Conservation (phyloP, 345 rosid genomes). For the Eutrema japonicum region DNA sequence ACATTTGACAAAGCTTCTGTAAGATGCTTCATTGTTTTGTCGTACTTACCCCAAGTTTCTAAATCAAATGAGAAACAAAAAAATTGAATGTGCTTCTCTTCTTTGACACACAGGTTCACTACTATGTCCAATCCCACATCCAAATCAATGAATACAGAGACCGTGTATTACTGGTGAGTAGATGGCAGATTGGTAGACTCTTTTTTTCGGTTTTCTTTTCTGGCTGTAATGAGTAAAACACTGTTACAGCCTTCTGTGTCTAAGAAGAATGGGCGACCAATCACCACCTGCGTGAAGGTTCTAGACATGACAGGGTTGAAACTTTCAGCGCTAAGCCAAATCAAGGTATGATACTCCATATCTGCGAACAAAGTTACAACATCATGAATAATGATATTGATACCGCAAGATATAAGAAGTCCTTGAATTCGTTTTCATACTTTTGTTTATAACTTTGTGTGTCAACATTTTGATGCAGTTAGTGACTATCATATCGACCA, state of each 20-base stretch:
- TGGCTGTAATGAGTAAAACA: constrained; percentile 24
- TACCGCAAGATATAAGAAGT: background rate
- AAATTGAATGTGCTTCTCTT: constrained; percentile 3
- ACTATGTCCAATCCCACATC: constrained; percentile 91
- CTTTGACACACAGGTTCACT: constrained; percentile 64
- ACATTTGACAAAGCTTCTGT: constrained; percentile 94
- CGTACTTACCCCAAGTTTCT: background rate
- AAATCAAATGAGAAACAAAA: constrained; percentile 7
- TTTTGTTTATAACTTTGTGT: background rate
- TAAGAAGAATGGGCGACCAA: constrained; percentile 71
- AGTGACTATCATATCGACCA: constrained; percentile 75
- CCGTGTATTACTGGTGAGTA: constrained; percentile 79
- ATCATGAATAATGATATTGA: background rate
- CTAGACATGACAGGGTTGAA: constrained; percentile 93
- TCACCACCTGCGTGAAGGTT: constrained; percentile 85
- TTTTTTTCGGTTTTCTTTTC: background rate
- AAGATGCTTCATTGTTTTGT: constrained; percentile 43
- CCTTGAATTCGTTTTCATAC: constrained; percentile 8
- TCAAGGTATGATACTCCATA: constrained; percentile 58
- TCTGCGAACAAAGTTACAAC: constrained; percentile 7
- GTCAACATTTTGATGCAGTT: constrained; percentile 56
- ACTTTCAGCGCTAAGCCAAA: constrained; percentile 84
- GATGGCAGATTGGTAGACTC: background rate
- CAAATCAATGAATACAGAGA: constrained; percentile 96
- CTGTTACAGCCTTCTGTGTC: constrained; percentile 78